Conservation (phyloP, 2,329 filamentous ascomycete species). For the Cladosporium cucumerinum region DNA sequence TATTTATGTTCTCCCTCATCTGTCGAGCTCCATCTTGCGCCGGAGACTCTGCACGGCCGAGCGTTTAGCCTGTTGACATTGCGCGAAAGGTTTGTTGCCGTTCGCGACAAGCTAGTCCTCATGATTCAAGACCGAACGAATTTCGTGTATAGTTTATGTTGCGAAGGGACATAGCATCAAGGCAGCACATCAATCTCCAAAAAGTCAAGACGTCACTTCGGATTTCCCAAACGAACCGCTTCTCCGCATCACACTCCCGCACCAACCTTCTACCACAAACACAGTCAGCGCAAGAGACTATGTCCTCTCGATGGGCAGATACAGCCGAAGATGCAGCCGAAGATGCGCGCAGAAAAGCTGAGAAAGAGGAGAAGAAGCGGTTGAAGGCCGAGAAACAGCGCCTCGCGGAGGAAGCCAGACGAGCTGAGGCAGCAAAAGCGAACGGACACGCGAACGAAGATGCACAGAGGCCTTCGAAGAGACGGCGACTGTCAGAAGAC, state of each 20-base stretch:
- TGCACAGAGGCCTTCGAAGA: constrained; percentile 51
- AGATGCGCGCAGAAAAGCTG: constrained; percentile 68
- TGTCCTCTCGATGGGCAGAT: constrained; percentile 78
- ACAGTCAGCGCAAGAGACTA: constrained; percentile 14
- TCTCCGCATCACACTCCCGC: constrained; percentile 14
- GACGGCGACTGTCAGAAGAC: constrained; percentile 55
- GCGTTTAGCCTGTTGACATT: constrained; percentile 19
- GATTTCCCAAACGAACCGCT: constrained; percentile 5
- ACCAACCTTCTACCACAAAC: background rate
- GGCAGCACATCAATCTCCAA: background rate
- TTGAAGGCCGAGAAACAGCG: constrained; percentile 78
- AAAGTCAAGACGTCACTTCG: constrained; percentile 14
- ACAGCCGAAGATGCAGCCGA: constrained; percentile 75
- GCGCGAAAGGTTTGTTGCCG: constrained; percentile 24
- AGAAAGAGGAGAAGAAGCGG: constrained; percentile 87
- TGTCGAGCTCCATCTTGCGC: constrained; percentile 42
- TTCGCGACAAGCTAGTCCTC: constrained; percentile 28
- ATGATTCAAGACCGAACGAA: constrained; percentile 20
- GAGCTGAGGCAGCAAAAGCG: constrained; percentile 34
- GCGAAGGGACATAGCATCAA: background rate
- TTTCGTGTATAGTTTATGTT: background rate
- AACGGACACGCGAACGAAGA: constrained; percentile 28
- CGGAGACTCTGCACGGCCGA: constrained; percentile 22
- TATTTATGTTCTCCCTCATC: constrained; percentile 53
- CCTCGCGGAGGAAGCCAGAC: constrained; percentile 53